These are phyloP conservation scores for Lasiosphaeris hirsuta DNA, from an alignment of 495 filamentous ascomycete species.

Conservation along the genomic window DNA sequence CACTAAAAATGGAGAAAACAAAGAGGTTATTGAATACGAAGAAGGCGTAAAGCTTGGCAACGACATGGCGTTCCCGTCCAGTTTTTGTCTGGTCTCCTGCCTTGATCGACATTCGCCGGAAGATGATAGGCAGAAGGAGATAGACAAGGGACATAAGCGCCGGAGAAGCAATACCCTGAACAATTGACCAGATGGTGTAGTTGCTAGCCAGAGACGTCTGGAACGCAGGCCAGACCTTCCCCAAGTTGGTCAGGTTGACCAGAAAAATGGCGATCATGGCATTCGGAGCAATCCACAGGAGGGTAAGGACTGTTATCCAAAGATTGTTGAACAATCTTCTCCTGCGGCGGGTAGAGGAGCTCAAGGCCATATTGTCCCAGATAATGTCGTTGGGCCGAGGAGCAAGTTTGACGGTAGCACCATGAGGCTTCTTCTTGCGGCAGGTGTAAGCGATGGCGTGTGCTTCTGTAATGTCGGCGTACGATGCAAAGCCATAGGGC, in stretches of 20 bases:
- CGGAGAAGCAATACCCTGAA: conserved; percentile 93
- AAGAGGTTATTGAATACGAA: conserved; percentile 97
- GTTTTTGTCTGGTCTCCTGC: conserved; percentile 89
- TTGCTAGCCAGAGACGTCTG: conserved; percentile 57
- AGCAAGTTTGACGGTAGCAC: conserved; percentile 73
- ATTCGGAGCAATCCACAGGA: conserved; percentile 94
- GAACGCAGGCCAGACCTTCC: conserved; percentile 76
- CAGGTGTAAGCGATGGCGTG: conserved; percentile 82
- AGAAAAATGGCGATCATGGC: conserved; percentile 92
- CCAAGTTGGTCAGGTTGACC: conserved; percentile 76
- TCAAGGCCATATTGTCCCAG: conserved; percentile 85
- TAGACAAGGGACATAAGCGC: conserved; percentile 87
- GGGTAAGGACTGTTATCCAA: conserved; percentile 76
- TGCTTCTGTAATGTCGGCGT: conserved; percentile 79
- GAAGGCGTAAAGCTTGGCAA: conserved; percentile 88
- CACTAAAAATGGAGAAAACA: conserved; percentile 85
- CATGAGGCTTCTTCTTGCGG: conserved; percentile 75
- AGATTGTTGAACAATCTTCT: conserved; percentile 74
- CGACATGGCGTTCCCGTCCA: conserved; percentile 87
- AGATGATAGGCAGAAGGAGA: conserved; percentile 82
- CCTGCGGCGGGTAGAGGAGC: conserved; percentile 61
- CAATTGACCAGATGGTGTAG: conserved; percentile 70
- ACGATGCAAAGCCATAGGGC: conserved; percentile 92
- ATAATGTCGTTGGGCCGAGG: conserved; percentile 90
- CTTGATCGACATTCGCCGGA: conserved; percentile 73